Base-by-base conservation (phyloP, 2,329 filamentous ascomycete genomes). In the Cladosporium sp. region DNA sequence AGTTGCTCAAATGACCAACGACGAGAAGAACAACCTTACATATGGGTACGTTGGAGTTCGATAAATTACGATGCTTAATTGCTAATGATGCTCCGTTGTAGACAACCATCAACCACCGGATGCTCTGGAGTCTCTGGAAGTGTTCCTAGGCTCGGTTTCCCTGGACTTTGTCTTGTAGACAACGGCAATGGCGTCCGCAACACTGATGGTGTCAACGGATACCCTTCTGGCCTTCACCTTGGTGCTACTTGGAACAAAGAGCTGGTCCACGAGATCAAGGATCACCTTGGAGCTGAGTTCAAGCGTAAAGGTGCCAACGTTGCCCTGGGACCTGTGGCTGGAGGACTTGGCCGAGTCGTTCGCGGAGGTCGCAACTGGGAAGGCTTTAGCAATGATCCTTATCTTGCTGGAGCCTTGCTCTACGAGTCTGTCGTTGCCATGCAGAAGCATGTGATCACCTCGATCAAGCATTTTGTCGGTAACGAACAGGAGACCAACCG, bases 81-180 rank as follows among this genome's bases (percentile, higher is more conserved):
- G 1, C 39, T 54, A 15, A 54, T 28, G n/a, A 15, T 3, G 3
- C 17, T 13, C 10, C 13, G 1, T 22, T n/a, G 34, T 17, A 54
- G 51, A 35, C 51, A 54, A 25, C 51, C 51, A 22, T 54, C 51
- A 3, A 54, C 37, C 60, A 68, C 67, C 3, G 59, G 62, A 39
- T 94, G 90, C 66, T 90, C 95, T 13, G 91, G 91, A 59, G 87
- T 94, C 64, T 72, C 69, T 32, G 89, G 89, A 39, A 77, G 87
- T 28, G 71, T 77, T 19, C 59, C 66, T 12, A 64, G 73, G 7
- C 65, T 77, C 10, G 71, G 71, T 24, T 76, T 74, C 62, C 69
- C 63, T 12, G 73, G 73, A 13, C 64, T 77, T 4, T 77, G 75
- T 53, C 63, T 77, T 2, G 69, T 73, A 17, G 75, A 77, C 58